A percentile compares a stretch with the other conserved stretches of the same genome.
phyloP scores from a whole-genome alignment of 345 rosid genomes.

The Populus nigra region DNA sequence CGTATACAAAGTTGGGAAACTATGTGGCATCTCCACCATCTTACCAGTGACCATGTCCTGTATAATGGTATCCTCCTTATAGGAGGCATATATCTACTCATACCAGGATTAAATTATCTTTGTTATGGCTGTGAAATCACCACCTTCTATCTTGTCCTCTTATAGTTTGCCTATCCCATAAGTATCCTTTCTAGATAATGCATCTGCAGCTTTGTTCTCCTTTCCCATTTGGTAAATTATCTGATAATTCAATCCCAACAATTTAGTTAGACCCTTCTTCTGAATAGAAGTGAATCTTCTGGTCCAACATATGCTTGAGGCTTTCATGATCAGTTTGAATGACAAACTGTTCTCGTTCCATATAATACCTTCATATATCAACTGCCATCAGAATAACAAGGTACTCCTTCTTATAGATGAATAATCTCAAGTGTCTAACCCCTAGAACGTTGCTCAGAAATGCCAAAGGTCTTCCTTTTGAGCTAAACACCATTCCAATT shows the following conservation, averaged over 20 bases:
- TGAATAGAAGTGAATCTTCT: neutral
- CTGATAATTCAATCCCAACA: neutral
- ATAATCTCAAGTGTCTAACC: too few relatives aligned
- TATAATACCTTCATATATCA: neutral
- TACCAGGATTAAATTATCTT: too few relatives aligned
- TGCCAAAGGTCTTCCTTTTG: neutral
- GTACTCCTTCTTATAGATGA: neutral
- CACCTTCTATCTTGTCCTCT: too few relatives aligned
- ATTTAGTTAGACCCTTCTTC: neutral
- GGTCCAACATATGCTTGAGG: neutral
- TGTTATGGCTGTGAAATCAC: too few relatives aligned
- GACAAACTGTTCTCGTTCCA: neutral
- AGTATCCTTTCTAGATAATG: neutral
- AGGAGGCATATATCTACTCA: too few relatives aligned
- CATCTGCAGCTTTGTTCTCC: neutral
- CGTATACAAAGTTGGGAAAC: too few relatives aligned
- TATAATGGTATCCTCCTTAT: too few relatives aligned
- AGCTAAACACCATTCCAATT: neutral
- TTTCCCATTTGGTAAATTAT: neutral
- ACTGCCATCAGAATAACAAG: neutral
- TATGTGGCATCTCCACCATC: too few relatives aligned
- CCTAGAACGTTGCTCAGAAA: neutral
- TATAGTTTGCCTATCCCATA: too few relatives aligned
- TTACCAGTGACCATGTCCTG: too few relatives aligned
- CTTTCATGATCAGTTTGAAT: neutral